Percentiles rank a stretch among this genome's conserved stretches.
These are phyloP conservation scores for Auricularia sp. DNA, from an alignment of 768 basidiomycete species.

Conservation along the genomic window DNA sequence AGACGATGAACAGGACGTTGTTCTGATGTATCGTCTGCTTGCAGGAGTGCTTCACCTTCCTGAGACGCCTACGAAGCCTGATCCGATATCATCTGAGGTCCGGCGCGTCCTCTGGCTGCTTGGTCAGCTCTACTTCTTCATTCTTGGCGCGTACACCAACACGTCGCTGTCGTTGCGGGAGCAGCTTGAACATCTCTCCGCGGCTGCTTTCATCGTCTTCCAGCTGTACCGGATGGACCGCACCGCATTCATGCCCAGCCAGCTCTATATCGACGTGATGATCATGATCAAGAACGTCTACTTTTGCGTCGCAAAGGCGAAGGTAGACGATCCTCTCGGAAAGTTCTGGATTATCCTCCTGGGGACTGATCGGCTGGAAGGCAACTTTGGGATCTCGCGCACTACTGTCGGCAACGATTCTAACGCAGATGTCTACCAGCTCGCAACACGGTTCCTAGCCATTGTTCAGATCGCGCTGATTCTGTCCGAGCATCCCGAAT, in stretches of 20 bases:
- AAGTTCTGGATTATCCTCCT: slow-evolving; percentile 27
- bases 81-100: slow-evolving; percentile 14
- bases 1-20: slow-evolving; percentile 26
- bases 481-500: no score
- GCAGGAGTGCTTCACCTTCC: slow-evolving; percentile 19
- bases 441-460: no score
- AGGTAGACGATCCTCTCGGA: slow-evolving; percentile 22
- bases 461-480: no score
- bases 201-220: slow-evolving; percentile 23
- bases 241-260: slow-evolving; percentile 18
- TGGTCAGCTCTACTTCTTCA: slow-evolving; percentile 16
- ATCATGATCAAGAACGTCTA: slow-evolving; percentile 31
- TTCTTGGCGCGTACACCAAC: slow-evolving; percentile 23
- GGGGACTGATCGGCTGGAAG: slow-evolving; percentile 29
- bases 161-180: slow-evolving; percentile 21
- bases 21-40: slow-evolving; percentile 18
- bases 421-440: no score
- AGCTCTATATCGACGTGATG: slow-evolving; percentile 25
- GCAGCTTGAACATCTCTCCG: slow-evolving; percentile 25
- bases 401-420: no score
- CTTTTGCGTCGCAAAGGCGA: slow-evolving; percentile 31
- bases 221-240: slow-evolving; percentile 10
- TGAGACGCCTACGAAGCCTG: background rate
- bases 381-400: slow-evolving; percentile 15
- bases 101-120: slow-evolving; percentile 17